Base-by-base conservation (phyloP, 2,329 filamentous ascomycete genomes). In the Paracorniculantispora psalliotae region DNA sequence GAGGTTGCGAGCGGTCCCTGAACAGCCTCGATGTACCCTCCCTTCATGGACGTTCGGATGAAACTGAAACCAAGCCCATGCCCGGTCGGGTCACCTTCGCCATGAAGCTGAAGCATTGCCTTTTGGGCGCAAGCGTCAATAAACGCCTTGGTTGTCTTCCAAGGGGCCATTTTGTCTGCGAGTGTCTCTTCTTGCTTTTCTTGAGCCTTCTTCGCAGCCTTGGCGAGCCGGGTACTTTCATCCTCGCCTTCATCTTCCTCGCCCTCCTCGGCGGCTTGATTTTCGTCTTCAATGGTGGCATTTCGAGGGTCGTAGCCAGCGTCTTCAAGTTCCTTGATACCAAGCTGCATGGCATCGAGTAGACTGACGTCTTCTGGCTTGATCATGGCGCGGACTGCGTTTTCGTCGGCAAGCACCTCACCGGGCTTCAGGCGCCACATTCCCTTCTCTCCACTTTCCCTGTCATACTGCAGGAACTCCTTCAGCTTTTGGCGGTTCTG, bases 41-140 rank as follows among this genome's bases (percentile, higher is more conserved):
- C 94, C 74, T 99, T 99, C 94, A 99, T 99, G 1, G 91, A 96
- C 0, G 92, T 97, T 69, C 94, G 92, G 72, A 99, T 92, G 72
- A 99, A 97, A 71, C 91, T 97, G 77, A 97, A 96, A 2, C 91
- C 94, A 61, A 97, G 86, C 2, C 94, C 94, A 67, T 92, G 89
- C 25, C 92, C 92, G 0, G 93, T 96, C 3, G 94, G 94, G 69
- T 99, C 94, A 59, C 94, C 94, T 64, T 96, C 91, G 21, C 94
- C 94, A 66, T 97, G 92, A 13, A 99, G 82, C 66, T 92, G 89
- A 48, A 99, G 82, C 94, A 99, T 99, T 3, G 94, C 94, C 71
- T 99, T 99, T 61, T 92, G 91, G 61, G 92, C 88, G 52, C 91
- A 93, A 1, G 94, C 94, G 64, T 97, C 90, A 61, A 97, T 83